A percentile compares a stretch with the other conserved stretches of the same genome.
These are phyloP conservation scores for Syncephalastrum monosporum DNA, from an alignment of 371 early-diverging fungal genomes.

Conservation along the genomic window DNA sequence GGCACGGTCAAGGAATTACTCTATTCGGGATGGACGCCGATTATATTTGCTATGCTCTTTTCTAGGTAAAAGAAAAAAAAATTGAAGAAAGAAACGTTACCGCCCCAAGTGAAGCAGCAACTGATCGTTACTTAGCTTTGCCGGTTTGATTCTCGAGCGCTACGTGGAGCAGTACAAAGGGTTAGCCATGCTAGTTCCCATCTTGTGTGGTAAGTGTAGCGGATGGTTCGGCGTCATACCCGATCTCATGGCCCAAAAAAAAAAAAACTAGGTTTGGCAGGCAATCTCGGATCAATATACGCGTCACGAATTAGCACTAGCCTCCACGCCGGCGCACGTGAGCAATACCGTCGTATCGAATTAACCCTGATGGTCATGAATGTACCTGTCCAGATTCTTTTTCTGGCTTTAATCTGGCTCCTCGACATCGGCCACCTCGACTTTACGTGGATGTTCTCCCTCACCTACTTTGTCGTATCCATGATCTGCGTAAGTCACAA, in stretches of 20 bases:
- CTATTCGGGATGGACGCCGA: constrained; percentile 79
- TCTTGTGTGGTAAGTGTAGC: constrained; percentile 58
- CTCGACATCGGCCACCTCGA: constrained; percentile 58
- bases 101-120: not conserved
- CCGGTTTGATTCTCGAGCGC: constrained; percentile 82
- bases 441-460: constrained; percentile 34
- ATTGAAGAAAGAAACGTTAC: not conserved
- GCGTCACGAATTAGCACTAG: constrained; percentile 82
- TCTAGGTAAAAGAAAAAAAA: constrained; percentile 52
- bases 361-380: constrained; percentile 67
- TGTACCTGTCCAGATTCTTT: constrained; percentile 72
- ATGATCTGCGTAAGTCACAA: constrained; percentile 37
- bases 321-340: constrained; percentile 62
- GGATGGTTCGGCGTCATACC: not conserved
- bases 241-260: not conserved
- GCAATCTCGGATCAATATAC: constrained; percentile 85
- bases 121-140: constrained; percentile 42
- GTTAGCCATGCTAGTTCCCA: constrained; percentile 75
- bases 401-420: constrained; percentile 57
- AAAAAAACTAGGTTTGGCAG: constrained; percentile 44
- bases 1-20: constrained; percentile 62
- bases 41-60: constrained; percentile 77
- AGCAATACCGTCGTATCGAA: constrained; percentile 58
- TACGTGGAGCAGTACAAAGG: constrained; percentile 73
- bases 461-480: constrained; percentile 42